Evolutionary conservation across 768 basidiomycete genomes (phyloP).

Genomic region (Auricularia sp.): DNA sequence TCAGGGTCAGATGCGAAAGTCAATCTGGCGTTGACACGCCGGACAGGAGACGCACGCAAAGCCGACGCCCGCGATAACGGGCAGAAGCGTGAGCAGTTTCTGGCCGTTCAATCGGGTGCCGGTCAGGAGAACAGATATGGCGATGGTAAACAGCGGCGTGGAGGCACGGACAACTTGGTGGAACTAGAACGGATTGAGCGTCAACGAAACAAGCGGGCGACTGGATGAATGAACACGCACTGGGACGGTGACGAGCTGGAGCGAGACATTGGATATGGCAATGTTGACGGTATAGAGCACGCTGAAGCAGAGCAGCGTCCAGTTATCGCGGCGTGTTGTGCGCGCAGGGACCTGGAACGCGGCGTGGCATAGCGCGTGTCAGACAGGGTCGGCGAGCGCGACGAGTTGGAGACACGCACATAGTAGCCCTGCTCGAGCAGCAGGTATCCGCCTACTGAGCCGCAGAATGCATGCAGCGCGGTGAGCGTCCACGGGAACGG

Average conservation of each 20-base stretch:
- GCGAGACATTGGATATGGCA: slow-evolving; percentile 83
- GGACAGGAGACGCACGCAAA: slow-evolving; percentile 55
- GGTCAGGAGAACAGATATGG: slow-evolving; percentile 63
- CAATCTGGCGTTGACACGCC: background rate
- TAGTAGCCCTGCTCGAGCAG: slow-evolving; percentile 50
- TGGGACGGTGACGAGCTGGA: slow-evolving; percentile 81
- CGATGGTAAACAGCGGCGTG: slow-evolving; percentile 85
- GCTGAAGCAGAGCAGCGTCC: slow-evolving; percentile 72
- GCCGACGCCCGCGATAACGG: slow-evolving; percentile 83
- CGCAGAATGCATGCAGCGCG: slow-evolving; percentile 81
- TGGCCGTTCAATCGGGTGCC: slow-evolving; percentile 44
- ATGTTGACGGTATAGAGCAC: slow-evolving; percentile 90
- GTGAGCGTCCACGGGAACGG: slow-evolving; percentile 96
- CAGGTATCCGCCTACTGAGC: slow-evolving; percentile 67
- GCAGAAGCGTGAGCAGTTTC: slow-evolving; percentile 65
- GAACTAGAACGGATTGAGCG: slow-evolving; percentile 42
- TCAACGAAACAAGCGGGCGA: background rate
- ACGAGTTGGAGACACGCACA: slow-evolving; percentile 17
- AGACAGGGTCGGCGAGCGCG: background rate
- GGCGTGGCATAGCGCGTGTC: background rate
- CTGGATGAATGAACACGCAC: slow-evolving; percentile 33
- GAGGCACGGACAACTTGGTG: slow-evolving; percentile 94
- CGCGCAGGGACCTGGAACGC: slow-evolving; percentile 37
- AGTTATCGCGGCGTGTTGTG: slow-evolving; percentile 39
- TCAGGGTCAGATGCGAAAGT: background rate